Base-by-base conservation (phyloP, 768 basidiomycete genomes). In the Guyanaporus albipodus region DNA sequence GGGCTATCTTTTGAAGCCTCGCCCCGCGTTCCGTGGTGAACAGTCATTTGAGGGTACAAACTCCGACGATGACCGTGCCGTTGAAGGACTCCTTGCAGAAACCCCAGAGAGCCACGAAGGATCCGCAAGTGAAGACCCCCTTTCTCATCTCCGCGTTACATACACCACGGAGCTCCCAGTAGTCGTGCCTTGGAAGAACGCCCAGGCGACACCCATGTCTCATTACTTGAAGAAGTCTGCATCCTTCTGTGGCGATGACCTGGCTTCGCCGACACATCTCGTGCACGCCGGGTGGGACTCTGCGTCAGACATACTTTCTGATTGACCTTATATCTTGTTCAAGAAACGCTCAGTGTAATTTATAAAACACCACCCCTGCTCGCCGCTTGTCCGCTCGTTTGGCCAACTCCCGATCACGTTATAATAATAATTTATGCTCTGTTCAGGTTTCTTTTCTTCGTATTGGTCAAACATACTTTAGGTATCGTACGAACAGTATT, bases 251-350 rank as follows among this genome's bases (percentile, higher is more conserved):
- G 62, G 61, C 31, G 66, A 69, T 51, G 66, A 67, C 34, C 54
- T 70, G 49, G 66, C 67, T 34, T 69, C 74, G 19, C 74, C 72
- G 19, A 78, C 79, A 23, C 74, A 67, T 59, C 73, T 80, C 42
- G 68, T 77, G 50, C 72, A 76, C 45, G 78, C 77, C 27, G 79
- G 77, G 17, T 82, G 80, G 80, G 80, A 76, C 53, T 75, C 75
- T 56, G 66, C 70, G 33, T 74, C 77, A 41, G 73, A 78, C 44
- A 50, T 64, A 48, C 59, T 61, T 41, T 66, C 64, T 21, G 65
- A 67, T 51, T 68, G 50, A 67, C 50, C 33, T 48, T n/a, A 38
- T 26, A n/a, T 46, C 47, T 37, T 48, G 36, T 41, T 31, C 18
- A 45, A 47, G 49, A 50, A 39, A 39, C 15, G 14, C 24, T 43